Evolutionary conservation across 768 basidiomycete genomes (phyloP), one percentile per base, ranked within the genome.

Genomic region (Suillus cothurnatus): DNA sequence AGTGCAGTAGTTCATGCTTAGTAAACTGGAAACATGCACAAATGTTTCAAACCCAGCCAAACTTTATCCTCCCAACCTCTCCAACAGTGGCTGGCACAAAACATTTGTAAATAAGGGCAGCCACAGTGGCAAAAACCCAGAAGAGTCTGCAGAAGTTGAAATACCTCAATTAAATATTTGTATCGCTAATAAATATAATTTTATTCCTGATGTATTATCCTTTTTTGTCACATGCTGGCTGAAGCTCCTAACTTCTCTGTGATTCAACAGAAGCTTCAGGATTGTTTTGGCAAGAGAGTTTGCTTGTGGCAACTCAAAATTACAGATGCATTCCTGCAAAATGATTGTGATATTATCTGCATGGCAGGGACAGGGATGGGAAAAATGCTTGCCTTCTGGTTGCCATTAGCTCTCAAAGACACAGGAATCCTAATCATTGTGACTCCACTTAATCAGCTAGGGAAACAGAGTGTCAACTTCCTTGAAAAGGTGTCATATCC

Each of bases 341-440:
- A 65, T 7, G 64, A 71, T 26, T 21, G 39, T 7, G 73, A 77
- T 66, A 65, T 76, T 45, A 61, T 76, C 7, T 71, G 66, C 14
- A 69, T 71, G 11, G 65, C 73, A 15, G 71, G 66, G 77, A 39
- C 41, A 41, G 17, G 41, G 19, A 41, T 41, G 41, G 41, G 41
- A 1, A 41, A 41, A 41, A 41, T 74, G 6, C 66, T 79, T 1
- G 71, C 73, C 2, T 79, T 79, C 65, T 75, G 73, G 73, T 71
- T 75, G 26, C 76, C 76, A 12, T 64, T 78, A 6, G 65, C 77
- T 0, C 72, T 74, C 60, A 28, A 47, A 12, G 63, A 64, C 4
- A 64, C 62, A 3, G 62, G 57, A 11, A 39, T 74, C 9, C 71
- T 74, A 49, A 67, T 77, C 32, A 65, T 76, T 28, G 64, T 76